Evolutionary conservation across 495 filamentous ascomycete genomes (phyloP), one percentile per base, ranked within the genome.

Genomic region (Hapsidospora chrysogenum): DNA sequence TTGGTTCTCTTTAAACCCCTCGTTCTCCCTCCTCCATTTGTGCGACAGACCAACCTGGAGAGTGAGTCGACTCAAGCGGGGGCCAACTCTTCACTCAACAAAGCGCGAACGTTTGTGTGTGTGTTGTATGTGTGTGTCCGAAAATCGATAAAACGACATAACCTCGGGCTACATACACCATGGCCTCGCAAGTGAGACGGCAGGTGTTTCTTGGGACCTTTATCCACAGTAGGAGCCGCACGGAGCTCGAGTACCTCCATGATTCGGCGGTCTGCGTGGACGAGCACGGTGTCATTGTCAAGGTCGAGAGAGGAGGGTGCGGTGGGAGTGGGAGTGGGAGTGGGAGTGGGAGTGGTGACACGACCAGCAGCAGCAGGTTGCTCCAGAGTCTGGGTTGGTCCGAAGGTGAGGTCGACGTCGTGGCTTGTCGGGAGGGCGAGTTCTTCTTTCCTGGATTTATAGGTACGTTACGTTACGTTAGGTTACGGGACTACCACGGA

Each of bases 381-480:
- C 32, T 52, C 15, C 39, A 41, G 20, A 39, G 41, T 23, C 45
- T 64, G 13, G 57, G 51, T 14, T 66, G 61, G 60, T 22, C 38
- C 6, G 17, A 29, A 2, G 47, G 46, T 2, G 58, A 53, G n/a
- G 60, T 63, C 14, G 41, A 54, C 9, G 50, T 58, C 11, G 47
- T 64, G 7, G 40, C 55, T 14, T 23, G 41, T 34, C 18, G 26
- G 38, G 55, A 61, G 31, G 63, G 60, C 7, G 61, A 77, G 38
- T 95, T 93, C 55, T 93, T 87, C 60, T 94, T 95, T 46, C 87
- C 87, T 0, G 87, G 87, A 10, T 92, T 96, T 51, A 77, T 96
- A 29, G 84, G 82, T 85, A 45, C 28, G 61, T 35, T 27, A 8
- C 21, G 2, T 26, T 20, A 9, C 14, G 19, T 13, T 13, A 21